Conservation (phyloP, 108 stramenopile genomes). For the Fistulifera pelliculosa region DNA sequence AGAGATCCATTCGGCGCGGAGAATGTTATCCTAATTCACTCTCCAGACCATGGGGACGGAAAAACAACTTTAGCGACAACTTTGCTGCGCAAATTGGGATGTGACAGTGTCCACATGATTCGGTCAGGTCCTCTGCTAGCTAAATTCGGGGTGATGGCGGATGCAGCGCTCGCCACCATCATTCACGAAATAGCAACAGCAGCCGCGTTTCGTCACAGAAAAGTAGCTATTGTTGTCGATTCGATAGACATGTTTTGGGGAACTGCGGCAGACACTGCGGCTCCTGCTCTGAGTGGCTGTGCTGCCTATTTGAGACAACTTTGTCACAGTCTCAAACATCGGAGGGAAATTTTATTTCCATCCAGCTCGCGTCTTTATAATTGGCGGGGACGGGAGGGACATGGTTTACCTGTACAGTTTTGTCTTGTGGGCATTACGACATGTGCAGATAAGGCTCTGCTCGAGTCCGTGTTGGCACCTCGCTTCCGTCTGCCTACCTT, state of each 20-base stretch:
- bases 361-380: conserved; percentile 59
- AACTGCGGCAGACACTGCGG: conserved; percentile 39
- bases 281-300: conserved; percentile 55
- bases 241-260: conserved; percentile 60
- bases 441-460: conserved; percentile 45
- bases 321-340: conserved; percentile 24
- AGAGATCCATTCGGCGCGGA: not conserved
- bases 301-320: conserved; percentile 52
- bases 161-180: conserved; percentile 63
- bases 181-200: conserved; percentile 45
- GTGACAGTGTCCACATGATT: conserved; percentile 47
- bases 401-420: conserved; percentile 33
- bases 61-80: conserved; percentile 54
- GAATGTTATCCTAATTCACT: conserved; percentile 32
- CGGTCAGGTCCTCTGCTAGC: conserved; percentile 48
- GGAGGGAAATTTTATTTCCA: conserved; percentile 57
- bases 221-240: conserved; percentile 64
- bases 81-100: conserved; percentile 48
- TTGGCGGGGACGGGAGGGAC: conserved; percentile 20
- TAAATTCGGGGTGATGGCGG: conserved; percentile 63
- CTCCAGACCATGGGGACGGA: conserved; percentile 41
- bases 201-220: conserved; percentile 29
- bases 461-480: conserved; percentile 44
- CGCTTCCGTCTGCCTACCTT: conserved; percentile 42
- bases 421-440: conserved; percentile 73